phyloP scores from a whole-genome alignment of 1,139 yeast species.

The Yamadazyma sp. region DNA sequence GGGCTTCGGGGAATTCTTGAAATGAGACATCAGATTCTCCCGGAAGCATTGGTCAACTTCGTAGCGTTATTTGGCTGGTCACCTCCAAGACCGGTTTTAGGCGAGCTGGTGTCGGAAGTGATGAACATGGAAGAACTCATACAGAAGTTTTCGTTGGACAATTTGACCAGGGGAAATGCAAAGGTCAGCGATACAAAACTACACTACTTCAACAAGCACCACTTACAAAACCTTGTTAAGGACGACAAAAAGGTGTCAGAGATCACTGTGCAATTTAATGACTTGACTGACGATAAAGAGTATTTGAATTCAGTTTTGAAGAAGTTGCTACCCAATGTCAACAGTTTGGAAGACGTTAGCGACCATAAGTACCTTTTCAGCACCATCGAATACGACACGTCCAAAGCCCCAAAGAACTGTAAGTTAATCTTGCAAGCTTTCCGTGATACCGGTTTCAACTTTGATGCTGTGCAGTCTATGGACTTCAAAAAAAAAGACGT shows the following conservation, averaged over 20 bases:
- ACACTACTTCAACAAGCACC: slow-evolving; percentile 72
- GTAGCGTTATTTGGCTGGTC: slow-evolving; percentile 95
- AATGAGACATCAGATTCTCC: slow-evolving; percentile 58
- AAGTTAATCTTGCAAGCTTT: slow-evolving; percentile 8
- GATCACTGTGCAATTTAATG: slow-evolving; percentile 24
- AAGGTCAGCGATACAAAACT: slow-evolving; percentile 82
- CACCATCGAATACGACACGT: slow-evolving; percentile 6
- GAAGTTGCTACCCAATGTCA: slow-evolving; percentile 40
- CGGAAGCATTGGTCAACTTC: slow-evolving; percentile 86
- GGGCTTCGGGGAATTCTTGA: slow-evolving; percentile 75
- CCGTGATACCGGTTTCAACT: slow-evolving; percentile 11
- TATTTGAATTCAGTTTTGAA: slow-evolving; percentile 27
- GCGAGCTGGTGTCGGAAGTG: slow-evolving; percentile 59
- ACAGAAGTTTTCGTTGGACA: slow-evolving; percentile 52
- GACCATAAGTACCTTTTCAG: slow-evolving; percentile 51
- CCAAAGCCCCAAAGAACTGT: slow-evolving; percentile 9
- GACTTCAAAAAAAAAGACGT: slow-evolving; percentile 44
- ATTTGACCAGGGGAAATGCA: slow-evolving; percentile 89
- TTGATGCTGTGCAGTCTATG: slow-evolving; percentile 15
- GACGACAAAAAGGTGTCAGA: slow-evolving; percentile 30
- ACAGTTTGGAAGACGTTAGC: slow-evolving; percentile 48
- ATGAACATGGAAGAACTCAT: slow-evolving; percentile 56
- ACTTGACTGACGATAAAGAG: slow-evolving; percentile 17
- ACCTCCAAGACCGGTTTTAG: slow-evolving; percentile 57
- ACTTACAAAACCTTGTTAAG: slow-evolving; percentile 22